Conservation (phyloP, 805 yeast species). For the Blastobotrys chiropterorum region DNA sequence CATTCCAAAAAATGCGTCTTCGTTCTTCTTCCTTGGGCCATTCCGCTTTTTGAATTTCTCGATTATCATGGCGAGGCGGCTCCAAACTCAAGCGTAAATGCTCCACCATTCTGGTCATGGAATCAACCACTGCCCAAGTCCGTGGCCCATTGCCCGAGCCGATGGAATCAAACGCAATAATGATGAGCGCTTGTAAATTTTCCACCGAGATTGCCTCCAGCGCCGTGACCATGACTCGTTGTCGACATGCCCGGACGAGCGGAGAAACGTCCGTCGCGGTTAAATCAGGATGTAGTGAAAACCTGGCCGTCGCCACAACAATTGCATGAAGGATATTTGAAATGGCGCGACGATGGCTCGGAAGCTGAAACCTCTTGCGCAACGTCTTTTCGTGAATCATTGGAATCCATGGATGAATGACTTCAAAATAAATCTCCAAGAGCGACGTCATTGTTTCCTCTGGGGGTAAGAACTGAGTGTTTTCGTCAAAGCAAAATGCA, state of each 20-base stretch:
- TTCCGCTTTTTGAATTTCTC: background rate
- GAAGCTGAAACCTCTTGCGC: background rate
- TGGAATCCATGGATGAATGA: slow-evolving; percentile 12
- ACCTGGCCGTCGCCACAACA: slow-evolving; percentile 1
- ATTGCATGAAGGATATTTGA: slow-evolving; percentile 1
- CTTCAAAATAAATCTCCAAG: slow-evolving; percentile 5
- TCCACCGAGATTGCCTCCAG: slow-evolving; percentile 5
- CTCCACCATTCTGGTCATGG: slow-evolving; percentile 5
- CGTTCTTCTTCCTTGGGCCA: slow-evolving; percentile 4
- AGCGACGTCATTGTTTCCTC: slow-evolving; percentile 5
- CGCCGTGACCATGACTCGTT: slow-evolving; percentile 1
- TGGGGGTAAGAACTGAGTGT: slow-evolving; percentile 3
- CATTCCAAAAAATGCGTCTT: slow-evolving; percentile 4
- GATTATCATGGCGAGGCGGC: background rate
- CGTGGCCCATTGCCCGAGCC: slow-evolving; percentile 5
- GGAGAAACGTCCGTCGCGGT: background rate
- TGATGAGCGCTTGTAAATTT: slow-evolving; percentile 4
- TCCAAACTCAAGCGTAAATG: slow-evolving; percentile 2
- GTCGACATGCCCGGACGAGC: slow-evolving; percentile 1
- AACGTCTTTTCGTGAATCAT: slow-evolving; percentile 6
- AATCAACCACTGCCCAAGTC: slow-evolving; percentile 2
- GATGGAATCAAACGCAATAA: slow-evolving; percentile 4
- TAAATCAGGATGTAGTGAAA: background rate
- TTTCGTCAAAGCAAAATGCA: background rate
- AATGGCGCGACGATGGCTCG: background rate